Evolutionary conservation across 2,329 filamentous ascomycete genomes (phyloP), one percentile per base, ranked within the genome.

Genomic region (Gnomoniopsis sp.): DNA sequence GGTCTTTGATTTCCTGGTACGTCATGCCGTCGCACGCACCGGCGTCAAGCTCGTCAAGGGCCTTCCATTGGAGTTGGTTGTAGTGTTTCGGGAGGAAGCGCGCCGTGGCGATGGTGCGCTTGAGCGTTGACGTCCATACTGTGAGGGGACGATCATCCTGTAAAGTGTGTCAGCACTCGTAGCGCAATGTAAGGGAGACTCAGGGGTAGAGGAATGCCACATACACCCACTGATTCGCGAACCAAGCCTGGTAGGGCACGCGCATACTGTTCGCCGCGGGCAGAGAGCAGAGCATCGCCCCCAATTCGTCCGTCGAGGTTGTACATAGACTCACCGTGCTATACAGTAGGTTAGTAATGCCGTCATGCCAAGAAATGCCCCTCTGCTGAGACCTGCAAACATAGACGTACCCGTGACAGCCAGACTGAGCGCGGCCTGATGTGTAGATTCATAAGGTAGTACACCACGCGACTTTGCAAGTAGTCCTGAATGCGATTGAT

Each of bases 401-500:
- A 19, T 10, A 30, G 19, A 82, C 87, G 75, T 79, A 93, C 90
- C 64, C 95, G 83, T 65, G 95, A 98, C 53, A 99, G 78, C 95
- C 95, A 99, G 65, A 99, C 96, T 3, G 92, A 96, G 58, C 95
- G 86, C 19, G 93, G 93, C 64, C 93, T 93, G 73, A 99, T 99
- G 76, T 99, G 95, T 43, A 99, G 81, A 72, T 98, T 99, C 88
- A 98, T 97, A 59, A 98, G 85, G 72, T 97, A 99, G 75, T 99
- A 99, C 49, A 99, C 93, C 48, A 99, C 88, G 59, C 95, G 88
- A 72, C 91, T 96, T 72, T 97, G 95, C 30, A 99, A 81, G 70
- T 99, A 99, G 74, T 99, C 95, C 71, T 92, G 88, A 69, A 99
- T 96, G 70, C 90, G 88, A 77, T 98, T 99, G 83, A 99, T 98